Evolutionary conservation across 1,139 yeast genomes (phyloP), one percentile per base, ranked within the genome.

Genomic region (Suhomyces guaymorum): DNA sequence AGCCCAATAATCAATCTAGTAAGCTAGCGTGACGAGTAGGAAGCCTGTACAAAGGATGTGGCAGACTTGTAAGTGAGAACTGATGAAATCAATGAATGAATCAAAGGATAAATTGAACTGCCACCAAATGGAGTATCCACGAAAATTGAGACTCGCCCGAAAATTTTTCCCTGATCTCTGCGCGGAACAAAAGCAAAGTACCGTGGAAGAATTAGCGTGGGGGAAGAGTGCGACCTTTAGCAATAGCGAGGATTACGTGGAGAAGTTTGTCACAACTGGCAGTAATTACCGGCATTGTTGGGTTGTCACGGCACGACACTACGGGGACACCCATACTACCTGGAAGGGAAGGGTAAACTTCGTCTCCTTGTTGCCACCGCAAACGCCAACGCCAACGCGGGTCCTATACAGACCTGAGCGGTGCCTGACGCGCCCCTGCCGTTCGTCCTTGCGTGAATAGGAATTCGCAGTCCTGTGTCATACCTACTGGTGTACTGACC

Each of bases 91-190:
- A 24, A 24, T 14, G 27, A 8, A 17, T 8, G 8, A 17, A 17
- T 6, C 11, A 9, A 15, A n/a, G 11, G 14, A n/a, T 5, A 4
- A 6, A 15, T 12, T 6, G 11, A 13, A 23, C 7, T 18, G 23
- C 10, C 10, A 20, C 23, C 23, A 17, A 17, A 5, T 17, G 5
- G 19, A 17, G 19, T 17, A 17, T 17, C 19, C 19, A 17, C 19
- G 23, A 21, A 21, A 9, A 23, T 5, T 12, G 24, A 30, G 14
- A 31, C 19, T 21, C 13, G 20, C 30, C 33, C 33, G 30, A 37
- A 37, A 37, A 21, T 36, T 37, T 37, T 37, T 32, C 30, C 27
- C 18, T 37, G 40, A 37, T 32, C 35, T 35, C 37, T 37, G 30
- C 37, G 37, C 32, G 13, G 35, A 32, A 26, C 10, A 26, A 24